phyloP scores from a whole-genome alignment of 805 yeast genomes.

The Wickerhamomyces chambardii region DNA sequence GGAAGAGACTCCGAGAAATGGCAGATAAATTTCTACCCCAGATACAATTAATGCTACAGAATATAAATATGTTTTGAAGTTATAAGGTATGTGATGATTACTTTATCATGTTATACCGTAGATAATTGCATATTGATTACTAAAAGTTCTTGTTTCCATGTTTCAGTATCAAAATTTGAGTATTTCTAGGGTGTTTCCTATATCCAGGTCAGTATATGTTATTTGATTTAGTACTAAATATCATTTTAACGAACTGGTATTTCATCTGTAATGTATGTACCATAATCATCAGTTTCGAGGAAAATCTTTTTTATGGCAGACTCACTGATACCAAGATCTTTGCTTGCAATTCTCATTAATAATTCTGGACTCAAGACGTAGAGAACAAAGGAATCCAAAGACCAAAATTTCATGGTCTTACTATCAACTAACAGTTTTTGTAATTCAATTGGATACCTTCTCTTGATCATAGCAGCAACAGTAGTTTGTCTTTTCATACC shows the following conservation, averaged over 20 bases:
- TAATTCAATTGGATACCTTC: slow-evolving; percentile 22
- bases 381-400: slow-evolving; percentile 41
- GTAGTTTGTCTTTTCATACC: slow-evolving; percentile 50
- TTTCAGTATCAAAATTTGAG: too few relatives aligned
- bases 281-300: slow-evolving; percentile 38
- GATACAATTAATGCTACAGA: too few relatives aligned
- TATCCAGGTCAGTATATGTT: not conserved
- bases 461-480: slow-evolving; percentile 35
- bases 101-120: too few relatives aligned
- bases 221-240: not conserved
- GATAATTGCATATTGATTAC: too few relatives aligned
- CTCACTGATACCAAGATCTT: slow-evolving; percentile 30
- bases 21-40: too few relatives aligned
- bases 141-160: too few relatives aligned
- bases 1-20: too few relatives aligned
- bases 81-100: too few relatives aligned
- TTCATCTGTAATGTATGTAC: slow-evolving; percentile 21
- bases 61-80: too few relatives aligned
- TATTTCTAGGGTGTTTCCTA: too few relatives aligned
- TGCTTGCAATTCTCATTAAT: slow-evolving; percentile 37
- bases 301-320: slow-evolving; percentile 38
- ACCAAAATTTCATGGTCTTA: slow-evolving; percentile 52
- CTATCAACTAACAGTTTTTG: slow-evolving; percentile 19
- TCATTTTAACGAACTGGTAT: slow-evolving; percentile 1
- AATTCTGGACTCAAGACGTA: slow-evolving; percentile 61